Conservation (phyloP, 1,139 yeast species). For the Magnusiomyces paraingens region DNA sequence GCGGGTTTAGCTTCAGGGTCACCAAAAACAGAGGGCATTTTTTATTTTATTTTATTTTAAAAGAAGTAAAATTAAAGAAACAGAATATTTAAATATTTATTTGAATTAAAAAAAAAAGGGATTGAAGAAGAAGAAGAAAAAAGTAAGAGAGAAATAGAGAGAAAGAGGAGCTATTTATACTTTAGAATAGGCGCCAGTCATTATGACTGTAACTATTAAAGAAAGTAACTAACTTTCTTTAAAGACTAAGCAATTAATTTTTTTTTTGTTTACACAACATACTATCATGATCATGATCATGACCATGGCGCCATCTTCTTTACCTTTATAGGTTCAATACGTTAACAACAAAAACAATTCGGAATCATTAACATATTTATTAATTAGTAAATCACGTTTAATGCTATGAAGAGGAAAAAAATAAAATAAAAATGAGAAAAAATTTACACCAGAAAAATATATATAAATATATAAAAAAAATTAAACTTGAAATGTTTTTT, state of each 20-base stretch:
- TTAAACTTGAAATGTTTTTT: neutral
- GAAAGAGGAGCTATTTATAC: too few species aligned
- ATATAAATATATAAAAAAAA: neutral
- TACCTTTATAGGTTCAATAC: neutral
- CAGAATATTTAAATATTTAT: neutral
- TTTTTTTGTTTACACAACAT: too few species aligned
- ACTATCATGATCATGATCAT: too few species aligned
- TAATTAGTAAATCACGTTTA: neutral
- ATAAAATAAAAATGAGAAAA: neutral
- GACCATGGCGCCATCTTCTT: neutral
- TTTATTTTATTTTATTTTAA: neutral
- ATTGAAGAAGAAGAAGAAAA: neutral
- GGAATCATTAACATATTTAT: neutral
- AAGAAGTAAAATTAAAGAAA: neutral
- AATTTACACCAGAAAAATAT: neutral
- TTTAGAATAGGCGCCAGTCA: too few species aligned
- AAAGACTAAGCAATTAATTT: too few species aligned
- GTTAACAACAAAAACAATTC: neutral
- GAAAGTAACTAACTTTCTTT: too few species aligned
- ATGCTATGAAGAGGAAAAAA: neutral
- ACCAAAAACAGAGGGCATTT: conserved; percentile 11
- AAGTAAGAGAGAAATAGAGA: neutral
- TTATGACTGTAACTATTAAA: too few species aligned
- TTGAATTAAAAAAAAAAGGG: neutral
- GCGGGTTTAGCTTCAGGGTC: conserved; percentile 7